Percentiles rank a stretch among this genome's conserved stretches.
Conservation (phyloP, 2,329 filamentous ascomycete genomes). For the Colletotrichum sp. region DNA sequence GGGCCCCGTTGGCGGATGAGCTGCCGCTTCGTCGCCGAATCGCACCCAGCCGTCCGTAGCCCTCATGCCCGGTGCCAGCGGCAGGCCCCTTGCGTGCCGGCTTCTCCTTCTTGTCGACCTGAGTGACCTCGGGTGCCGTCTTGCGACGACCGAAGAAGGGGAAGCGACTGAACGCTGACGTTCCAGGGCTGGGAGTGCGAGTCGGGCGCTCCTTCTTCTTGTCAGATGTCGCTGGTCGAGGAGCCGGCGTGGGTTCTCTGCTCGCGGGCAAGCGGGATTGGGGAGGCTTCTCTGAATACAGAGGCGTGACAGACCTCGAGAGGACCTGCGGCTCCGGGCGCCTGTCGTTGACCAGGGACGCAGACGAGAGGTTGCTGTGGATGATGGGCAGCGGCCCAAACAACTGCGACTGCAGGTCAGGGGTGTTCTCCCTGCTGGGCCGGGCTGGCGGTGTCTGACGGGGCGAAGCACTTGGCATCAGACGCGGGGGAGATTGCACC, state of each 20-base stretch:
- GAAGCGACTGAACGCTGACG: constrained; percentile 70
- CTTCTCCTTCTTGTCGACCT: constrained; percentile 63
- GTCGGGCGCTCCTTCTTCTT: constrained; percentile 34
- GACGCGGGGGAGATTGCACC: constrained; percentile 25
- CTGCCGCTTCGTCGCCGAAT: constrained; percentile 69
- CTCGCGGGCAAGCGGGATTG: constrained; percentile 32
- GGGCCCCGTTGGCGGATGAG: constrained; percentile 50
- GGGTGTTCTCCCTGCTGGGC: constrained; percentile 73
- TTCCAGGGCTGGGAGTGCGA: constrained; percentile 60
- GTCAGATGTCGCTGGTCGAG: constrained; percentile 21
- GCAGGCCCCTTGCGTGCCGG: constrained; percentile 75
- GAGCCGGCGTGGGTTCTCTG: constrained; percentile 40
- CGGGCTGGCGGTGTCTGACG: constrained; percentile 56
- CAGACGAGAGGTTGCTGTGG: constrained; percentile 64
- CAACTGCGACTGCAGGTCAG: constrained; percentile 63
- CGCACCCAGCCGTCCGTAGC: constrained; percentile 72
- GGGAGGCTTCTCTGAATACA: constrained; percentile 31
- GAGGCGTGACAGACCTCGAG: constrained; percentile 39
- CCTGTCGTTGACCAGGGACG: constrained; percentile 50
- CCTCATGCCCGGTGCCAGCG: constrained; percentile 94
- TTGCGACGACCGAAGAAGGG: constrained; percentile 81
- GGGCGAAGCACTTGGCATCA: constrained; percentile 31
- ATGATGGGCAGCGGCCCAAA: constrained; percentile 59
- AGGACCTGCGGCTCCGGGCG: constrained; percentile 43
- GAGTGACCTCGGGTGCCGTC: constrained; percentile 54